phyloP scores from a whole-genome alignment of 768 basidiomycete genomes.

The Lentinula raphanica region DNA sequence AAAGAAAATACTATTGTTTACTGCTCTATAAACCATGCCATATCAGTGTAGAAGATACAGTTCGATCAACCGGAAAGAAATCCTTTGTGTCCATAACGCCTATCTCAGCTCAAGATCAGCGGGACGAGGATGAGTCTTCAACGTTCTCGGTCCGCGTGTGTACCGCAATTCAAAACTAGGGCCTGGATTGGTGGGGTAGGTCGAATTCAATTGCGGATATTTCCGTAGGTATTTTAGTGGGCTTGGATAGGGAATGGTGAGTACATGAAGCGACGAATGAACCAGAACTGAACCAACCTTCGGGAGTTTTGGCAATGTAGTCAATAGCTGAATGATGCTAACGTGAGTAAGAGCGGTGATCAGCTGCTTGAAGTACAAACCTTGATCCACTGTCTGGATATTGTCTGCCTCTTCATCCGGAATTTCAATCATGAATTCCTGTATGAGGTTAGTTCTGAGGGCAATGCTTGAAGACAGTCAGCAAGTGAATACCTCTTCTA shows the following conservation, averaged over 20 bases:
- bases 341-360: constrained; percentile 8
- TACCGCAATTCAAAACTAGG: not conserved
- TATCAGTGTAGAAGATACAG: constrained; percentile 1
- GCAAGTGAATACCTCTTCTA: constrained; percentile 69
- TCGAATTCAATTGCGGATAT: constrained; percentile 32
- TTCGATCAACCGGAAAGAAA: constrained; percentile 5
- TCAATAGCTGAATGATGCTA: constrained; percentile 66
- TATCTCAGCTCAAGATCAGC: constrained; percentile 3
- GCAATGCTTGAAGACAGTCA: not conserved
- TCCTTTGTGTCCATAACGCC: not conserved
- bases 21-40: not conserved
- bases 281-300: constrained; percentile 43
- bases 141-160: not conserved
- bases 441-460: constrained; percentile 4
- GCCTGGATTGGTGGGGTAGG: constrained; percentile 24
- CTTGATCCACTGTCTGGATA: constrained; percentile 88
- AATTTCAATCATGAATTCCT: constrained; percentile 98
- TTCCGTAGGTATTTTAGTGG: constrained; percentile 37
- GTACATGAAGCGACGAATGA: constrained; percentile 7
- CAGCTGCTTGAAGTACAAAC: constrained; percentile 37
- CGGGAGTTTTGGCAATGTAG: constrained; percentile 90
- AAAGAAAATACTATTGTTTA: constrained; percentile 5
- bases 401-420: constrained; percentile 95
- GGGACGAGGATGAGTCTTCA: not conserved
- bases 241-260: constrained; percentile 29